Base-by-base conservation (phyloP, 139 green algal species). In the Tetraselmis striata region DNA sequence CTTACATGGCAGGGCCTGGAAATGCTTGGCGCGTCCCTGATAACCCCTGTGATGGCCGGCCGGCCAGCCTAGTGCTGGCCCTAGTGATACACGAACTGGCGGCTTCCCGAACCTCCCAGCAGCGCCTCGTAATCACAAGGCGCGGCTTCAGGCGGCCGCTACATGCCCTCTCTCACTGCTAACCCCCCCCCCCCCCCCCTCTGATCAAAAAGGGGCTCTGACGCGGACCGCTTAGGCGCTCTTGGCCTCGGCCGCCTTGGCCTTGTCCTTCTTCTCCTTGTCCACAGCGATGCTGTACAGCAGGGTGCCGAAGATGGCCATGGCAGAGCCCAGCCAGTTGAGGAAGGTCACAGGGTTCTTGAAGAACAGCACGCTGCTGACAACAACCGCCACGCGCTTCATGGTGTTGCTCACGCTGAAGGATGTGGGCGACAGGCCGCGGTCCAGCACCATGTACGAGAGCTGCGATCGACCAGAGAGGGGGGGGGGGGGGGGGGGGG, bases 331-430 rank as follows among this genome's bases (percentile, higher is more conserved):
- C 0, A 93, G 82, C 92, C 92, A 96, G 89, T 98, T 98, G 23
- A 97, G 80, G 1, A 79, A n/a, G 28, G 85, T 86, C 0, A 94
- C 90, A 27, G 92, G 91, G 87, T 96, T 95, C 11, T 86, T 87
- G 87, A 94, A 94, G 82, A 94, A 92, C 26, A 92, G 80, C 26
- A 94, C 85, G 18, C 84, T 89, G 32, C 82, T 88, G 24, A 95
- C 91, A 18, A 98, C 94, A n/a, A 98, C 94, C 31, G 91, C 94
- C 32, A 98, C 94, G 11, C 94, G 91, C 92, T 98, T 98, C 94
- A 98, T 98, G 31, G 94, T 96, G 92, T 98, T 98, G 82, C 93
- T 92, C n/a, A 96, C 93, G 27, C 84, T 92, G 82, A 98, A 97
- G 1, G 94, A 98, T 27, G 97, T 93, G 2, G 94, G 93, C 30